Percentiles rank a stretch among this genome's conserved stretches.
Evolutionary conservation across 2,329 filamentous ascomycete species (phyloP).

Genomic region (Alternaria brassicicola): DNA sequence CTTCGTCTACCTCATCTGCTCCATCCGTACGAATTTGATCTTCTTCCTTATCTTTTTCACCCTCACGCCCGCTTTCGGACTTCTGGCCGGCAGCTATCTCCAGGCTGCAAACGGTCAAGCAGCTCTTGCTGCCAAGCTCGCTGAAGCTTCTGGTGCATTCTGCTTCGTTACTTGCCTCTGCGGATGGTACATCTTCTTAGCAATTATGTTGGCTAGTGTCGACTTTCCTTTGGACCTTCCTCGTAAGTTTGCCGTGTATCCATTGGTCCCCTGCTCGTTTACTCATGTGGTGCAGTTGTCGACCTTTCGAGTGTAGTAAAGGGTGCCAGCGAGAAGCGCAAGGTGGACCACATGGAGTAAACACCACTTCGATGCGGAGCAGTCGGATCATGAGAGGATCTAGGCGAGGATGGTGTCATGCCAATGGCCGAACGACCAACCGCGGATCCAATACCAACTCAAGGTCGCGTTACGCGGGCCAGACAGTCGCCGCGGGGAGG

Average conservation of each 20-base stretch:
- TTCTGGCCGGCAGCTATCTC: constrained; percentile 68
- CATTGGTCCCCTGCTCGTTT: neutral
- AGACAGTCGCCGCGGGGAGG: neutral
- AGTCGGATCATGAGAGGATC: neutral
- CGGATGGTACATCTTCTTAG: constrained; percentile 62
- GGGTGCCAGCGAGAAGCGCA: constrained; percentile 49
- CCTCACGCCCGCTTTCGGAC: constrained; percentile 64
- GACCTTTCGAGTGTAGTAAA: constrained; percentile 55
- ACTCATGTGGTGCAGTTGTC: constrained; percentile 43
- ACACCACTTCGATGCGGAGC: too few relatives aligned
- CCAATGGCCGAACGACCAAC: neutral
- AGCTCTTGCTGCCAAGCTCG: constrained; percentile 36
- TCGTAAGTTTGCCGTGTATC: constrained; percentile 25
- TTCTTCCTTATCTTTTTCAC: constrained; percentile 73
- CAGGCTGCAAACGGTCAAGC: constrained; percentile 54
- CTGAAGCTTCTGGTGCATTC: constrained; percentile 55
- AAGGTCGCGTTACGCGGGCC: neutral
- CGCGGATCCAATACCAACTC: neutral
- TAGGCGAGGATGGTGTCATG: neutral
- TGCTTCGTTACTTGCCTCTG: constrained; percentile 56
- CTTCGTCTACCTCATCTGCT: constrained; percentile 70
- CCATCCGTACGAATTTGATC: constrained; percentile 72
- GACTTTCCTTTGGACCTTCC: constrained; percentile 61
- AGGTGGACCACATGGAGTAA: constrained; percentile 32
- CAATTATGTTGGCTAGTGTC: constrained; percentile 55